phyloP scores from a whole-genome alignment of 495 filamentous ascomycete genomes.

The Aspergillus saccharolyticus region DNA sequence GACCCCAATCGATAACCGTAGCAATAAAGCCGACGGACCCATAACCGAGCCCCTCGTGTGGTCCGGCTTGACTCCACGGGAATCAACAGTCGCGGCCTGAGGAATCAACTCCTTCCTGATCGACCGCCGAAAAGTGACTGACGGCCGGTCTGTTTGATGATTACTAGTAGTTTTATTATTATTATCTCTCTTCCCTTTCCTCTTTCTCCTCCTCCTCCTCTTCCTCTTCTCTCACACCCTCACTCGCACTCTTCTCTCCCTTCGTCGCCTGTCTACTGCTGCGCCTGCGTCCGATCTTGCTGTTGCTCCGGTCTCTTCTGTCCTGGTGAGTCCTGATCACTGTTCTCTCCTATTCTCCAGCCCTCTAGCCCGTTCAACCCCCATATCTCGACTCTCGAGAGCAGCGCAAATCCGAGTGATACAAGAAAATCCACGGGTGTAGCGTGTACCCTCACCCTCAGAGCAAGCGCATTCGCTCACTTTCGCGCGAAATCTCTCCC shows the following conservation, averaged over 20 bases:
- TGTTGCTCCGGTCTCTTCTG: not conserved
- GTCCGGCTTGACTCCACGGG: not conserved
- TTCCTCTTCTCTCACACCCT: constrained; percentile 7
- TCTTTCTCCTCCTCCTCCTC: constrained; percentile 7
- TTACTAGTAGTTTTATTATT: not conserved
- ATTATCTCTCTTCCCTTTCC: not conserved
- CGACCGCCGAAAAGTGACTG: not conserved
- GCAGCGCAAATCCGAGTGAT: no score
- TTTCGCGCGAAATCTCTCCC: no score
- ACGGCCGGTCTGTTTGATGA: not conserved
- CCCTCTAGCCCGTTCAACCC: no score
- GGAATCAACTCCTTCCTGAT: no score
- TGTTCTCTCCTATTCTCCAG: no score
- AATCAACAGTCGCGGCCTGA: not conserved
- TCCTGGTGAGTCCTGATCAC: not conserved
- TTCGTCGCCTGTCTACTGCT: not conserved
- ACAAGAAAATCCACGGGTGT: no score
- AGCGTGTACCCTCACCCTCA: no score
- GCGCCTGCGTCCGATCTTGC: constrained; percentile 6
- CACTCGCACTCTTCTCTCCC: not conserved
- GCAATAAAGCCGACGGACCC: no score
- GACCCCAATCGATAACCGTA: no score
- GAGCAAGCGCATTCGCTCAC: no score
- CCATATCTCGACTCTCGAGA: no score
- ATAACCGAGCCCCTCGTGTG: no score